Conservation (phyloP, 805 yeast genomes). For the Schwanniomyces vanrijiae region DNA sequence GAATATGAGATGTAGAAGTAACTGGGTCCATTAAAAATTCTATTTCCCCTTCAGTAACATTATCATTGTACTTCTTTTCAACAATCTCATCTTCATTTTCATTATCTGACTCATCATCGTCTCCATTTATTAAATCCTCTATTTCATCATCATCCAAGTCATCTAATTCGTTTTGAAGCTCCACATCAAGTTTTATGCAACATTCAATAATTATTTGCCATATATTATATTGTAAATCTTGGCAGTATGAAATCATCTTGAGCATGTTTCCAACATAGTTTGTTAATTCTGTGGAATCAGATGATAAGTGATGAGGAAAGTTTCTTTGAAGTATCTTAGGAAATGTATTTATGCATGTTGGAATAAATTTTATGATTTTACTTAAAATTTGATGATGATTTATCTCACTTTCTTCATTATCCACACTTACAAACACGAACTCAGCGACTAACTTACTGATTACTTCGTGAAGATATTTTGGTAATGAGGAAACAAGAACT, state of each 20-base stretch:
- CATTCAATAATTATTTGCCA: conserved; percentile 84
- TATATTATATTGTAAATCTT: conserved; percentile 67
- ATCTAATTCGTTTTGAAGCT: conserved; percentile 83
- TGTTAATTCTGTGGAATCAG: conserved; percentile 50
- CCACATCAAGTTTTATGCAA: conserved; percentile 86
- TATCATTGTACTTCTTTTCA: conserved; percentile 24
- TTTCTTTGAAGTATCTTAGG: conserved; percentile 54
- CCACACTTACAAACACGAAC: conserved; percentile 36
- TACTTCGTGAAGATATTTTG: conserved; percentile 90
- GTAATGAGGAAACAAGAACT: conserved; percentile 79
- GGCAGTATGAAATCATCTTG: conserved; percentile 62
- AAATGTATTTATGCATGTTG: conserved; percentile 73
- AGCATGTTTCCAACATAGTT: conserved; percentile 70
- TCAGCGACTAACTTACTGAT: conserved; percentile 64
- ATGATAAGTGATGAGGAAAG: conserved; percentile 78
- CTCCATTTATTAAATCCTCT: conserved; percentile 48
- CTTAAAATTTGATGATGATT: conserved; percentile 61
- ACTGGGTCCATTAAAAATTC: conserved; percentile 46
- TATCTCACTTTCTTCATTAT: conserved; percentile 16
- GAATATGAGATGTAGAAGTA: conserved; percentile 45
- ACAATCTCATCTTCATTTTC: conserved; percentile 11
- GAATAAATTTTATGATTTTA: conserved; percentile 69
- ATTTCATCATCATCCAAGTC: conserved; percentile 72
- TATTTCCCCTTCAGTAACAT: conserved; percentile 35
- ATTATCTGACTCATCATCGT: conserved; percentile 48